Conservation (phyloP, 2,329 filamentous ascomycete species). For the Chalaropsis thielavioides region DNA sequence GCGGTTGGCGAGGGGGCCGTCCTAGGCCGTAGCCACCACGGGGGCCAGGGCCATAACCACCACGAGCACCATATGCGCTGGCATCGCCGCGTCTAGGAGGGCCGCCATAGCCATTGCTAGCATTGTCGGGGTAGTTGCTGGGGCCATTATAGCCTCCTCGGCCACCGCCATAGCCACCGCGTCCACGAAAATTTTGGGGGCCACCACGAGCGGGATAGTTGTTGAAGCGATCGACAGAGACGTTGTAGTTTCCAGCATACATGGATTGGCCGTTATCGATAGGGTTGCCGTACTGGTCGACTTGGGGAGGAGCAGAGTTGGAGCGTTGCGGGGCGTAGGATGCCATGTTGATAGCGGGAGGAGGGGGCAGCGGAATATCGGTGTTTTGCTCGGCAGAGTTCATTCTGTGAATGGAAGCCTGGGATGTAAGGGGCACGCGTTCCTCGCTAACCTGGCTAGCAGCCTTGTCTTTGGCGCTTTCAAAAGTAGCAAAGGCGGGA, state of each 20-base stretch:
- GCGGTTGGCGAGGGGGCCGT: conserved; percentile 23
- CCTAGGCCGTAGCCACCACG: conserved; percentile 29
- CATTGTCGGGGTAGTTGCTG: neutral
- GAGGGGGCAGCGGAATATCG: conserved; percentile 6
- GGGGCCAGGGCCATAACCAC: conserved; percentile 29
- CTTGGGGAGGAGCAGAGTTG: conserved; percentile 27
- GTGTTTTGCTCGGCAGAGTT: conserved; percentile 20
- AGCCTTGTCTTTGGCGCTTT: conserved; percentile 41
- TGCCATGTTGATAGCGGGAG: conserved; percentile 23
- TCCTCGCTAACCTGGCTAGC: conserved; percentile 49
- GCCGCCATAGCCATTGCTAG: conserved; percentile 24
- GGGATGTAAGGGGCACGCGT: conserved; percentile 52
- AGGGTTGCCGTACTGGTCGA: conserved; percentile 53
- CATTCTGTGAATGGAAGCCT: conserved; percentile 45
- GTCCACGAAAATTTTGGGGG: conserved; percentile 32
- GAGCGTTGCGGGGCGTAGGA: conserved; percentile 28
- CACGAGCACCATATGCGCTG: conserved; percentile 30
- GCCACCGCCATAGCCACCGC: conserved; percentile 36
- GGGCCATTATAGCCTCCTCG: conserved; percentile 36
- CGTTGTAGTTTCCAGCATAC: conserved; percentile 18
- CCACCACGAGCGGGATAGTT: conserved; percentile 38
- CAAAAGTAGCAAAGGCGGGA: conserved; percentile 49
- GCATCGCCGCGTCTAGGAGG: conserved; percentile 25
- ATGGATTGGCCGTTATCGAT: conserved; percentile 22
- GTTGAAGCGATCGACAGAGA: conserved; percentile 35